Percentiles rank a stretch among this genome's conserved stretches.
phyloP scores from a whole-genome alignment of 495 filamentous ascomycete genomes.

The Tuber melanosporum region DNA sequence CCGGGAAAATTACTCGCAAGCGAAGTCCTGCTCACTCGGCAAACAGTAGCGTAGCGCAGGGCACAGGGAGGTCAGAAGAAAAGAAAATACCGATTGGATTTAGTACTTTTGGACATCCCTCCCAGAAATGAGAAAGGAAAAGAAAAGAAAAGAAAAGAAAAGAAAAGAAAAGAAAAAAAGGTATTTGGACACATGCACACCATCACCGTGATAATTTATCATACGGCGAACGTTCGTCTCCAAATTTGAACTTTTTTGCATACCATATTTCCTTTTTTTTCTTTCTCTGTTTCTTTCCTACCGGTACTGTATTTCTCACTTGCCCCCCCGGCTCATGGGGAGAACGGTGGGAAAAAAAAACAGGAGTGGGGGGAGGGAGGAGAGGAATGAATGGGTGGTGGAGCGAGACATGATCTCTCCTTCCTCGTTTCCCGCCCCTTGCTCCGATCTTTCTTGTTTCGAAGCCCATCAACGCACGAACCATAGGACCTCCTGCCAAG shows the following conservation, averaged over 20 bases:
- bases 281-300: neutral
- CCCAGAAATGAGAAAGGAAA: neutral
- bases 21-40: conserved; percentile 1
- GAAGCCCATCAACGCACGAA: conserved; percentile 34
- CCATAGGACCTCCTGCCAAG: conserved; percentile 32
- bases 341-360: neutral
- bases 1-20: conserved; percentile 2
- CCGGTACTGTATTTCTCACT: no score
- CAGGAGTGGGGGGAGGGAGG: neutral
- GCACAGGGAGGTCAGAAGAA: neutral
- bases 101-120: neutral
- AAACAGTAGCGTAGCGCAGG: neutral
- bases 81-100: neutral
- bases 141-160: neutral
- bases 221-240: neutral
- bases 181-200: neutral
- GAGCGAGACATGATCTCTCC: conserved; percentile 34
- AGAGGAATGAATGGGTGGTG: conserved; percentile 21
- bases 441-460: conserved; percentile 34
- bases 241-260: neutral
- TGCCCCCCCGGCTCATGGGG: neutral
- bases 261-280: neutral
- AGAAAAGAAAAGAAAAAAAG: neutral
- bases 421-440: conserved; percentile 34
- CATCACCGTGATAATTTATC: neutral